Evolutionary conservation across 2,329 filamentous ascomycete genomes (phyloP).

Genomic region (Claviceps purpurea): DNA sequence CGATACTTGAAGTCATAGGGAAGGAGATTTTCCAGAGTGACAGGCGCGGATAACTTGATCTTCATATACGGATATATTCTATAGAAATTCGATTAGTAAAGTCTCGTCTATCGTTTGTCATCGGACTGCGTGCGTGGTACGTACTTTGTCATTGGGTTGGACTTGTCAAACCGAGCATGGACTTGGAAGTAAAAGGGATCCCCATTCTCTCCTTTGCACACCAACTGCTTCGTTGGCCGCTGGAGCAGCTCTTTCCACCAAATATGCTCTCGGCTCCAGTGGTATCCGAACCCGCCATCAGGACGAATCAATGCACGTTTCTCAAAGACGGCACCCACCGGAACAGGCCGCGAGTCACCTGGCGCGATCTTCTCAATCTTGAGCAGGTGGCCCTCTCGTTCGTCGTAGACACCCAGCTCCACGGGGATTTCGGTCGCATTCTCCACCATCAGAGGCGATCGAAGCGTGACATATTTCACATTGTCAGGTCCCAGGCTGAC

Average conservation of each 20-base stretch:
- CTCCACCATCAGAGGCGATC: slow-evolving; percentile 82
- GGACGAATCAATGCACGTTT: slow-evolving; percentile 81
- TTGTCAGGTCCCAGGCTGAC: slow-evolving; percentile 86
- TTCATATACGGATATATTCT: slow-evolving; percentile 90
- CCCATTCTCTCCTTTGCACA: slow-evolving; percentile 74
- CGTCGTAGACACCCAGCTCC: slow-evolving; percentile 82
- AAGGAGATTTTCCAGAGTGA: slow-evolving; percentile 86
- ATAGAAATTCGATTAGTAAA: neutral
- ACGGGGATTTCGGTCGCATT: slow-evolving; percentile 96
- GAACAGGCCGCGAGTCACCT: slow-evolving; percentile 77
- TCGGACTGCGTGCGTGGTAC: slow-evolving; percentile 11
- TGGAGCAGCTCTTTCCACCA: slow-evolving; percentile 90
- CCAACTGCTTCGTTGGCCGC: slow-evolving; percentile 71
- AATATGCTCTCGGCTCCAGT: slow-evolving; percentile 80
- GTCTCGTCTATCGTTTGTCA: too few species aligned
- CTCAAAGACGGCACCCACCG: slow-evolving; percentile 81
- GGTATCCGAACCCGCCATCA: slow-evolving; percentile 91
- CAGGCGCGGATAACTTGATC: slow-evolving; percentile 77
- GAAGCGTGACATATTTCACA: slow-evolving; percentile 93
- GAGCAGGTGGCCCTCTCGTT: slow-evolving; percentile 72
- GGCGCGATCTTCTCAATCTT: slow-evolving; percentile 98
- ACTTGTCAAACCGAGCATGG: slow-evolving; percentile 71
- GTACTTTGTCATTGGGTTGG: slow-evolving; percentile 66
- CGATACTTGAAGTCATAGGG: slow-evolving; percentile 99
- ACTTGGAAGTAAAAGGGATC: slow-evolving; percentile 96